A percentile compares a stretch with the other conserved stretches of the same genome.
These are phyloP conservation scores for Myrica gale DNA, from an alignment of 306 rosid species.

Conservation along the genomic window DNA sequence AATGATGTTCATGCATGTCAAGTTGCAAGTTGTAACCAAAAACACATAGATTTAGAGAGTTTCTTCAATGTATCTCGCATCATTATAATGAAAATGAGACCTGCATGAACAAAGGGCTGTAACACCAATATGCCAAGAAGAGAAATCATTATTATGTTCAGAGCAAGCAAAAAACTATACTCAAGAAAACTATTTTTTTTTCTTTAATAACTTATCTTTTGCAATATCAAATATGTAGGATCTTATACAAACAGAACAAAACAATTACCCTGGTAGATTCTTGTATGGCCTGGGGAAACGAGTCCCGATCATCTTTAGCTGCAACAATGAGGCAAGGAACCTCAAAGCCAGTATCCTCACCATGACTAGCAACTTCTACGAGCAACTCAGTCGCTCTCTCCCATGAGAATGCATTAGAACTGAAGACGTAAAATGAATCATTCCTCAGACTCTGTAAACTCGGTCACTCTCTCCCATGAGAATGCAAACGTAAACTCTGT, in stretches of 20 bases:
- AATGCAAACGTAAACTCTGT: slow-evolving; percentile 1
- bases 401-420: slow-evolving; percentile 92
- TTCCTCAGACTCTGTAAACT: neutral
- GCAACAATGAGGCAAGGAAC: slow-evolving; percentile 99
- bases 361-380: slow-evolving; percentile 87
- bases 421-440: slow-evolving; percentile 35
- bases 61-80: neutral
- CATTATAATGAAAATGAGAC: neutral
- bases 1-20: neutral
- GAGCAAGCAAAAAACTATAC: neutral
- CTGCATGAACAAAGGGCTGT: neutral
- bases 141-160: neutral
- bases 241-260: neutral
- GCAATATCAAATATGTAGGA: neutral
- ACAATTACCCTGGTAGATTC: slow-evolving; percentile 77
- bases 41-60: neutral
- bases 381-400: slow-evolving; percentile 70
- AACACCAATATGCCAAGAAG: neutral
- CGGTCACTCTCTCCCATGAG: too few species aligned
- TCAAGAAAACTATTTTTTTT: neutral
- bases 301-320: slow-evolving; percentile 85
- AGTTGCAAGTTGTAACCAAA: slow-evolving; percentile 25
- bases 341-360: slow-evolving; percentile 92
- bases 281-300: slow-evolving; percentile 88
- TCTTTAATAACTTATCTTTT: neutral